phyloP scores from a whole-genome alignment of 495 filamentous ascomycete species.

The Hyaloscypha variabilis region DNA sequence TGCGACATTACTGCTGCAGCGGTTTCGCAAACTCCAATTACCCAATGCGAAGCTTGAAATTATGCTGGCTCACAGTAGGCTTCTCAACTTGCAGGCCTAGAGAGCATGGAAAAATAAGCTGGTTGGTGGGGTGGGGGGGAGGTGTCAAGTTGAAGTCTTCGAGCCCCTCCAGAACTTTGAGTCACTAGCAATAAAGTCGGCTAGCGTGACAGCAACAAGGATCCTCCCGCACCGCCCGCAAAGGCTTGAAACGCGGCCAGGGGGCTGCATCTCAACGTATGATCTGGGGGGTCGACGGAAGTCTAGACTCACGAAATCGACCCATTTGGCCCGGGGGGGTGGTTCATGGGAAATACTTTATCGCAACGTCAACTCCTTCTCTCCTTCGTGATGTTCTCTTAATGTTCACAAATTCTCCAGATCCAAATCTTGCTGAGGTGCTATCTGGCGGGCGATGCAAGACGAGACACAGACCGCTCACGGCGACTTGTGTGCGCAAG shows the following conservation, averaged over 20 bases:
- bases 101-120: not conserved
- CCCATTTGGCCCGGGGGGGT: not conserved
- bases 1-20: slow-evolving; percentile 12
- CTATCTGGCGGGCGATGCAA: not conserved
- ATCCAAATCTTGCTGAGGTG: not conserved
- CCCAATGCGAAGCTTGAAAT: not conserved
- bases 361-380: slow-evolving; percentile 26
- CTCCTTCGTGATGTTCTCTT: not conserved
- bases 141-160: no score
- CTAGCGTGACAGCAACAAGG: not conserved
- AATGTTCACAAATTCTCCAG: not conserved
- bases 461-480: not conserved
- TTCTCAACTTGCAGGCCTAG: not conserved
- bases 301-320: slow-evolving; percentile 11
- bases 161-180: not conserved
- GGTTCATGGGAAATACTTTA: slow-evolving; percentile 19
- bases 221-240: not conserved
- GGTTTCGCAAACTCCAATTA: not conserved
- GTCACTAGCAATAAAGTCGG: not conserved
- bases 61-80: not conserved
- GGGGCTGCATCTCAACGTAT: not conserved
- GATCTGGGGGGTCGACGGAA: slow-evolving; percentile 6
- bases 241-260: not conserved
- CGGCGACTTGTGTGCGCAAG: not conserved
- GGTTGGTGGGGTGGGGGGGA: not conserved